These are phyloP conservation scores for Phytopythium cucurbitacearum DNA, from an alignment of 352 stramenopile species.

Conservation along the genomic window DNA sequence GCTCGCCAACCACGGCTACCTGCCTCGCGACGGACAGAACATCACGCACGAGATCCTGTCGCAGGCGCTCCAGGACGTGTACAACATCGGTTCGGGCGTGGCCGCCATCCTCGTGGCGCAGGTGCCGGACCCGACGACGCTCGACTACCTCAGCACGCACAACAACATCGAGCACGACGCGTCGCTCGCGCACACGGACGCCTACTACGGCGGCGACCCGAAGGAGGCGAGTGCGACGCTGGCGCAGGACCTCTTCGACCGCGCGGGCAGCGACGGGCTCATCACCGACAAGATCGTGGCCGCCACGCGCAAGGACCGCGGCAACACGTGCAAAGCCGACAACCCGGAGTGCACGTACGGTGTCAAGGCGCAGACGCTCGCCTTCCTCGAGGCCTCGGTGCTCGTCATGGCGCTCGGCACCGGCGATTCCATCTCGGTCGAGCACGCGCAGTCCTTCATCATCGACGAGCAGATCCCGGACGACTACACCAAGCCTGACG, in stretches of 20 bases:
- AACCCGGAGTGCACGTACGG: conserved; percentile 24
- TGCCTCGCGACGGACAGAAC: conserved; percentile 33
- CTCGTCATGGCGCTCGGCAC: conserved; percentile 16
- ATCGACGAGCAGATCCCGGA: conserved; percentile 26
- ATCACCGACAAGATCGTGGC: conserved; percentile 20
- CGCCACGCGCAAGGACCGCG: conserved; percentile 15
- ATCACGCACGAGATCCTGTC: conserved; percentile 21
- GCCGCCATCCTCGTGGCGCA: conserved; percentile 16
- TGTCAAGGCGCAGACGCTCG: conserved; percentile 12
- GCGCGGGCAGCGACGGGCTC: conserved; percentile 14
- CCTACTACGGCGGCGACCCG: conserved; percentile 26
- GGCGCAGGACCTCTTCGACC: conserved; percentile 20
- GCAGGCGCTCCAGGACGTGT: conserved; percentile 21
- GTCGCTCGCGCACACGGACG: conserved; percentile 36
- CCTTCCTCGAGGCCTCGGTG: conserved; percentile 19
- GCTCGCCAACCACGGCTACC: conserved; percentile 43
- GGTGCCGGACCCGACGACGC: conserved; percentile 18
- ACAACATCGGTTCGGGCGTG: conserved; percentile 23
- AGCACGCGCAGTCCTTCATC: conserved; percentile 24
- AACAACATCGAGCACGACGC: conserved; percentile 45
- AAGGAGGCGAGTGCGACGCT: conserved; percentile 19
- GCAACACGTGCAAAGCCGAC: conserved; percentile 18
- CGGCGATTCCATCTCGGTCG: conserved; percentile 18
- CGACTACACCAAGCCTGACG: conserved; percentile 12
- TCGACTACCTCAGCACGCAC: conserved; percentile 37